Evolutionary conservation across 768 basidiomycete species (phyloP).

Genomic region (Ephemerocybe angulata): DNA sequence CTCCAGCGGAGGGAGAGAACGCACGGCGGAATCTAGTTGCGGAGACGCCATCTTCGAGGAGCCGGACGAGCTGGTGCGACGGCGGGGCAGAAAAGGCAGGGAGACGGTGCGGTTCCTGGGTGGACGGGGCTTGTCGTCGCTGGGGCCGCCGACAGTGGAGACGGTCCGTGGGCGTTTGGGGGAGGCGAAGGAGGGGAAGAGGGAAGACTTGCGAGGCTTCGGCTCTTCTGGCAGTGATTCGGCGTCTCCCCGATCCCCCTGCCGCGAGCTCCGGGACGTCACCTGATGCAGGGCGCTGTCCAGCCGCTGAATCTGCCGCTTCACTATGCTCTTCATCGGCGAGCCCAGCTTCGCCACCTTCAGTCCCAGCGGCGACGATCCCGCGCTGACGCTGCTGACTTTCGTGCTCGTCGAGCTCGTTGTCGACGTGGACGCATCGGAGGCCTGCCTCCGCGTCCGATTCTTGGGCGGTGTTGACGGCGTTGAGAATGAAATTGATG

Average conservation of each 20-base stretch:
- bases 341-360: constrained; percentile 8
- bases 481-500: constrained; percentile 3
- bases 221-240: too few relatives aligned
- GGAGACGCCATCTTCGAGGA: not conserved
- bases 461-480: constrained; percentile 7
- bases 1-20: not conserved
- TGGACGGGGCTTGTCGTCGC: not conserved
- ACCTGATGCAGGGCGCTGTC: constrained; percentile 33
- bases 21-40: not conserved
- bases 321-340: constrained; percentile 22
- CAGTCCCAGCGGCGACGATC: constrained; percentile 3
- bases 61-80: not conserved
- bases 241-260: too few relatives aligned
- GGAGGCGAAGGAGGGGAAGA: not conserved
- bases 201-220: constrained; percentile 11
- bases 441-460: not conserved
- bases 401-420: not conserved
- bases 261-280: constrained; percentile 20
- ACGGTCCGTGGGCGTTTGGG: not conserved
- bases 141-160: not conserved
- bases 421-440: not conserved
- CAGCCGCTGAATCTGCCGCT: constrained; percentile 29
- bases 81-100: constrained; percentile 23
- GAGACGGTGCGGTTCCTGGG: constrained; percentile 8
- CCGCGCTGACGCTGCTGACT: not conserved